Evolutionary conservation across 2,329 filamentous ascomycete genomes (phyloP), one percentile per base, ranked within the genome.

Genomic region (Trichoderma arundinaceum): DNA sequence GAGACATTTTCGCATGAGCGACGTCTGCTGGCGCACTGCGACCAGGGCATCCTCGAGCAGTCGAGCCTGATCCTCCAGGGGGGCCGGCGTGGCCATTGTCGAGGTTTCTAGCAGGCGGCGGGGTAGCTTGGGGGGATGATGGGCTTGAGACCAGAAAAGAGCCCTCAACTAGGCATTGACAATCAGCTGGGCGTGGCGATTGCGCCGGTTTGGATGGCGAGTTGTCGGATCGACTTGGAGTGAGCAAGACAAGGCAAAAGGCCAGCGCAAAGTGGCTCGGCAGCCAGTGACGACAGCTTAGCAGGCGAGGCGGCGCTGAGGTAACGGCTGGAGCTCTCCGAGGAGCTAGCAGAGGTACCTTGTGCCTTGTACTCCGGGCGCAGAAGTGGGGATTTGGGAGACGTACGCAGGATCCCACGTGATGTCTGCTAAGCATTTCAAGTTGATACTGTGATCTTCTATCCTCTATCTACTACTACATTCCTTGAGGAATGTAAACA

Each of bases 41-140:
- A 91, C 88, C 80, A 98, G 84, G 75, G 96, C 95, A 90, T 99
- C 95, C 82, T 99, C 95, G 73, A 99, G 90, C 82, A 99, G 88
- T 75, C 94, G 91, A 74, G 92, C 92, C 86, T 90, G 91, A 81
- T 94, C 91, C 80, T 94, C 91, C 71, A 88, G 84, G 75, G 85
- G 84, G 73, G 87, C 84, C 74, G 89, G 86, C 66, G 82, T 82
- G 68, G 82, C 80, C 79, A 81, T 81, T 68, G 69, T 75, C 68
- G 64, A 70, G 65, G 66, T 54, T 49, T 49, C 3, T 33, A 10
- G 49, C 63, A 57, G 56, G 68, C 72, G 69, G 75, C 71, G 73
- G 75, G 74, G 74, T 74, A 74, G 74, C 74, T 77, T 70, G 66
- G 66, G 66, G 39, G 33, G 33, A 70, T 65, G 67, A 65, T 51